Evolutionary conservation across 148 eudicot genomes (phyloP), one percentile per base, ranked within the genome.

Genomic region (Simmondsia chinensis): DNA sequence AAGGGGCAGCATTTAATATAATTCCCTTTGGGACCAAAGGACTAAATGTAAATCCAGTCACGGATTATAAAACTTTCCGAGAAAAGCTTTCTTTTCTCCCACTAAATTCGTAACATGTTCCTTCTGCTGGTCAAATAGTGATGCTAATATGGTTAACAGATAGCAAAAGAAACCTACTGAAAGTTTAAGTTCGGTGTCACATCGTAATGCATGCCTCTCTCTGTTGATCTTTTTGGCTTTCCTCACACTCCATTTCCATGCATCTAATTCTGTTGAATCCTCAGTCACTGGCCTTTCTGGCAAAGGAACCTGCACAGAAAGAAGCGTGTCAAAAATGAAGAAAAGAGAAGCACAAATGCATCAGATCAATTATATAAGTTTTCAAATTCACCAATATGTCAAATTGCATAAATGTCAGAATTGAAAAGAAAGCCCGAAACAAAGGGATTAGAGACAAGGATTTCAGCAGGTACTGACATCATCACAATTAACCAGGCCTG

Each of bases 161-260:
- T 50, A n/a, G 39, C 5, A 52, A 46, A 20, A 15, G 40, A 65
- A 34, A 20, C 73, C 43, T 76, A 87, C 94, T 19, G 87, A 76
- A 65, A 82, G 82, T 69, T 79, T 82, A 40, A 87, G 85, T 49
- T 87, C 96, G 7, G 50, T 66, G 64, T 87, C 88, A 70, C 96
- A 87, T 64, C 96, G 69, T 58, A 58, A 79, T 50, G 88, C 68
- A 62, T 87, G 85, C 60, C 74, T 47, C 69, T 87, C 96, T 67
- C 76, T 79, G 53, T 82, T 87, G 29, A 70, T 47, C 66, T 82
- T 87, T 54, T 74, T 87, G 17, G 72, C 87, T 70, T 74, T 79
- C 36, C 80, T 55, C 44, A 69, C 65, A 44, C 66, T 70, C 80
- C 80, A 74, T 71, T 63, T 79, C 96, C 96, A 87, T 40, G 74